phyloP scores from a whole-genome alignment of 2,329 filamentous ascomycete species.

The Ciborinia camelliae region DNA sequence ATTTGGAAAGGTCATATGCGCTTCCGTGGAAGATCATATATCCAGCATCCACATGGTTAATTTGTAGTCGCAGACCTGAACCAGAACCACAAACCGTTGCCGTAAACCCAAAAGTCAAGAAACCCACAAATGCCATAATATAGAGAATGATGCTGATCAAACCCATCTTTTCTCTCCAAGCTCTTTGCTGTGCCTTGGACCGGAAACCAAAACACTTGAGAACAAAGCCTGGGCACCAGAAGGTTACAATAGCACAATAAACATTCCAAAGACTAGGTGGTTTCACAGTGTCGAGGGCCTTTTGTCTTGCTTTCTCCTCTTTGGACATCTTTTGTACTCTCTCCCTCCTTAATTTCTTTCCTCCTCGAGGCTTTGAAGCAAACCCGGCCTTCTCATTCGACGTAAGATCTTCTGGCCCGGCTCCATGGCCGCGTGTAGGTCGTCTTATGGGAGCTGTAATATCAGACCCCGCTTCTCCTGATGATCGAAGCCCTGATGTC shows the following conservation, averaged over 20 bases:
- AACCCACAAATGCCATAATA: conserved; percentile 88
- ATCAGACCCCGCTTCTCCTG: conserved; percentile 35
- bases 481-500: conserved; percentile 34
- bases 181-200: conserved; percentile 80
- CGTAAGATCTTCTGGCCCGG: conserved; percentile 27
- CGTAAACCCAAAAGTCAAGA: conserved; percentile 95
- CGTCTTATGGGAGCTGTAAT: conserved; percentile 30
- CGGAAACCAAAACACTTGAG: conserved; percentile 82
- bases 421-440: conserved; percentile 24
- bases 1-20: conserved; percentile 78
- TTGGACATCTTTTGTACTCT: conserved; percentile 64
- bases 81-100: conserved; percentile 76
- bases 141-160: conserved; percentile 87
- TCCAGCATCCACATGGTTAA: conserved; percentile 75
- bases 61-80: conserved; percentile 65
- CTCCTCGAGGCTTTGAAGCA: conserved; percentile 32
- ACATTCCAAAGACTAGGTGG: conserved; percentile 91
- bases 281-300: conserved; percentile 60
- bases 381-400: conserved; percentile 29
- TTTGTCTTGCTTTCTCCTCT: conserved; percentile 54
- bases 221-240: conserved; percentile 87
- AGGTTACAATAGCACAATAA: conserved; percentile 90
- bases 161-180: conserved; percentile 98
- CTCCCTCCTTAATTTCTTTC: conserved; percentile 39
- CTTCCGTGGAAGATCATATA: conserved; percentile 97